Conservation (phyloP, 768 basidiomycete genomes). For the Podaxis sp. region DNA sequence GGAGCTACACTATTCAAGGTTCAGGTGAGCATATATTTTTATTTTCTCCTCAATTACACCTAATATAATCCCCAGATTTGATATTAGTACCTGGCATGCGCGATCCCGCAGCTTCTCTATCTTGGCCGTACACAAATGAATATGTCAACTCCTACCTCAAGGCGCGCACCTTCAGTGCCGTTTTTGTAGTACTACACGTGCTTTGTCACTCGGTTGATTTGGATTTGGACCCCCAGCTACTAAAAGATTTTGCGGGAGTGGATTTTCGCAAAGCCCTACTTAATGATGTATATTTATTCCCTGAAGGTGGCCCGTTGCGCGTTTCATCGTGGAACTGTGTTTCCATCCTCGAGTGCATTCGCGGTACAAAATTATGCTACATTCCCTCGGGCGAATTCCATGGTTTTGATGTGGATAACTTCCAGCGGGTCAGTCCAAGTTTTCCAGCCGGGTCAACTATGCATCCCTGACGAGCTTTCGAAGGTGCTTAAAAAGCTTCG, state of each 20-base stretch:
- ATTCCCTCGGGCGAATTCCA: neutral
- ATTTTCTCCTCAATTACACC: no score
- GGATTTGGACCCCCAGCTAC: neutral
- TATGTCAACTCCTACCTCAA: neutral
- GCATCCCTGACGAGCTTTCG: neutral
- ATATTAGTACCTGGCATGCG: neutral
- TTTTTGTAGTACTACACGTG: neutral
- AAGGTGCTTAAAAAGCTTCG: neutral
- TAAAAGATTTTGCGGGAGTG: neutral
- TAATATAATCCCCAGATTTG: neutral
- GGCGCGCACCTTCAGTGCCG: neutral
- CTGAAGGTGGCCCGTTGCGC: neutral
- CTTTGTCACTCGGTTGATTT: neutral
- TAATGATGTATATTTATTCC: neutral
- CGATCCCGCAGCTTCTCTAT: neutral
- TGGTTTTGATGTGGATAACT: neutral
- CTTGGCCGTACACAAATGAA: neutral
- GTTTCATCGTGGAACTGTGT: neutral
- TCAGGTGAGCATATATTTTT: conserved; percentile 24
- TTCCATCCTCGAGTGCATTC: neutral
- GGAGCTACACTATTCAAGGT: neutral
- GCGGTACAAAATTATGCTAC: neutral
- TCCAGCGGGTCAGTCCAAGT: neutral
- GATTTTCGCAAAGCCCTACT: neutral
- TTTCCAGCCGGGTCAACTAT: neutral